These are phyloP conservation scores for Coemansia sp. DNA, from an alignment of 192 early-diverging fungal species.

Conservation along the genomic window DNA sequence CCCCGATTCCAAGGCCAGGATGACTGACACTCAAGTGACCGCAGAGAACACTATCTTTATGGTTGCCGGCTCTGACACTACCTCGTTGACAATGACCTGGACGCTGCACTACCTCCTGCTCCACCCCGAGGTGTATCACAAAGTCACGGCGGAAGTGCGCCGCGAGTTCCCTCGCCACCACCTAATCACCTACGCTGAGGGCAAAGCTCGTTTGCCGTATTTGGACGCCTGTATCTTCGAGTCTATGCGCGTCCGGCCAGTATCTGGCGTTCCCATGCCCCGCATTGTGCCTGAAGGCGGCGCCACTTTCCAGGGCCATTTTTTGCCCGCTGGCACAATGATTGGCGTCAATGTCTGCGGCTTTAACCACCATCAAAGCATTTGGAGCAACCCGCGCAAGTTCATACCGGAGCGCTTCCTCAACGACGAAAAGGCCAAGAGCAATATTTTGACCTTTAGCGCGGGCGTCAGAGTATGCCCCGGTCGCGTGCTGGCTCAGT, in stretches of 20 bases:
- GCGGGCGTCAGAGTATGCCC: conserved; percentile 41
- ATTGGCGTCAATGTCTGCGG: conserved; percentile 26
- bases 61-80: conserved; percentile 49
- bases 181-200: conserved; percentile 33
- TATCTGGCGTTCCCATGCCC: conserved; percentile 21
- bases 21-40: conserved; percentile 35
- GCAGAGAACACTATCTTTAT: conserved; percentile 33
- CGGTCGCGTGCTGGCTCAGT: conserved; percentile 34
- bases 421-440: conserved; percentile 6
- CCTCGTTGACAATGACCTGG: conserved; percentile 38
- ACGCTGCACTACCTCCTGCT: conserved; percentile 37
- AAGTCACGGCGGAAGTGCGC: conserved; percentile 35
- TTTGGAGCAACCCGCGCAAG: conserved; percentile 15
- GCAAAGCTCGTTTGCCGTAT: conserved; percentile 37
- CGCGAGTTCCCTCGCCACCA: conserved; percentile 28
- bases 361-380: conserved; percentile 18
- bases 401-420: conserved; percentile 50
- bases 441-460: conserved; percentile 35
- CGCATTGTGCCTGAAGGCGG: conserved; percentile 37
- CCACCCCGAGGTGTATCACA: conserved; percentile 24
- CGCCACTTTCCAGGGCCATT: conserved; percentile 26
- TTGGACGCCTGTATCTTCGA: conserved; percentile 52
- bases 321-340: conserved; percentile 31
- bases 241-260: conserved; percentile 34
- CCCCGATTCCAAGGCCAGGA: conserved; percentile 32